Evolutionary conservation across 2,329 filamentous ascomycete species (phyloP).

Genomic region (Penicillium italicum): DNA sequence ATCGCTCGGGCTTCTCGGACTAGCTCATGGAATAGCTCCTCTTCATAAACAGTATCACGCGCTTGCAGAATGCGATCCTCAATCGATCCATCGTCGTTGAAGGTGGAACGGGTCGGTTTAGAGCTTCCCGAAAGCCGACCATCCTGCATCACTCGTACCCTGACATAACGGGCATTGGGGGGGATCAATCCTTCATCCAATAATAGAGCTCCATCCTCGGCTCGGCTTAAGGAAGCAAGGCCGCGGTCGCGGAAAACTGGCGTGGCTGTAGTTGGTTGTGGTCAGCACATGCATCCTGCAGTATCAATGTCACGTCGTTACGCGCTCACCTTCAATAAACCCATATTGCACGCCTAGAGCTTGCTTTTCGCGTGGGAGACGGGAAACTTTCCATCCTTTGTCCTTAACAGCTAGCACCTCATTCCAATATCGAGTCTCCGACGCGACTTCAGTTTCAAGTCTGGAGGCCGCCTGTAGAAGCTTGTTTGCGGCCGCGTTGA

Average conservation of each 20-base stretch:
- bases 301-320: not conserved
- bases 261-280: slow-evolving; percentile 42
- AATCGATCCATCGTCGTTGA: slow-evolving; percentile 26
- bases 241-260: slow-evolving; percentile 64
- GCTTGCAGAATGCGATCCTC: slow-evolving; percentile 39
- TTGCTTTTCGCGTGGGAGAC: slow-evolving; percentile 68
- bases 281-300: slow-evolving; percentile 27
- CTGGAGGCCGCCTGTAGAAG: slow-evolving; percentile 68
- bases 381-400: slow-evolving; percentile 80
- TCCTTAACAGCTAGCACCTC: slow-evolving; percentile 77
- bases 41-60: slow-evolving; percentile 54
- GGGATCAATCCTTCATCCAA: slow-evolving; percentile 62
- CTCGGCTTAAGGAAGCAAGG: slow-evolving; percentile 73
- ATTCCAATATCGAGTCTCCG: slow-evolving; percentile 85
- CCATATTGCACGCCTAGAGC: slow-evolving; percentile 84
- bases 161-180: slow-evolving; percentile 57
- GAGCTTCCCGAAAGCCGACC: slow-evolving; percentile 58
- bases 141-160: slow-evolving; percentile 62
- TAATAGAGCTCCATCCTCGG: slow-evolving; percentile 68
- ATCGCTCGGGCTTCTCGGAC: slow-evolving; percentile 74
- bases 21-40: slow-evolving; percentile 87
- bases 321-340: slow-evolving; percentile 65
- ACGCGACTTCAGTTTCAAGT: slow-evolving; percentile 70
- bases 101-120: slow-evolving; percentile 17
- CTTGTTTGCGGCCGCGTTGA: slow-evolving; percentile 70